A percentile compares a stretch with the other conserved stretches of the same genome.
Conservation (phyloP, 768 basidiomycete genomes). For the Amylocystis lapponica region DNA sequence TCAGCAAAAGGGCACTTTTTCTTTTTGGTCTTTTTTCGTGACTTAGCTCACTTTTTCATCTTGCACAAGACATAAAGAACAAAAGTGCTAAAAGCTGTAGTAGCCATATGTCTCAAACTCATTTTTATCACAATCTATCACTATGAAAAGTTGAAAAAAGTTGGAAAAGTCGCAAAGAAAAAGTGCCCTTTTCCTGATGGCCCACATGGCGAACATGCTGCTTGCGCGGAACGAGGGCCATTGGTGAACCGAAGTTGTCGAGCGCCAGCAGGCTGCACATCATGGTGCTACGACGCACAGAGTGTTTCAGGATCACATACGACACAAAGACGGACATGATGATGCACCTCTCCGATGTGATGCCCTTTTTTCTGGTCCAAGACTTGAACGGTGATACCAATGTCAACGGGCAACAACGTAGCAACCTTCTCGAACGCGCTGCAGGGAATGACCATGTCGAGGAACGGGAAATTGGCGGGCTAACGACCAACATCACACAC, state of each 20-base stretch:
- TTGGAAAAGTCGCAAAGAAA: too few species aligned
- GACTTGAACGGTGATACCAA: slow-evolving; percentile 17
- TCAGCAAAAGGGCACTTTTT: too few species aligned
- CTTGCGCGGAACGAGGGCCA: slow-evolving; percentile 7
- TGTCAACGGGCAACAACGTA: slow-evolving; percentile 3
- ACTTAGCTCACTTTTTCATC: too few species aligned
- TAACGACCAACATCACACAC: background rate
- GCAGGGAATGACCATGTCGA: background rate
- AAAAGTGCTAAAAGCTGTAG: too few species aligned
- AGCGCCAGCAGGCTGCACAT: slow-evolving; percentile 16
- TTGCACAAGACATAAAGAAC: too few species aligned
- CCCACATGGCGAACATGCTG: slow-evolving; percentile 5
- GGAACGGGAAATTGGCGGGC: background rate
- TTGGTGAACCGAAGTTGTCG: slow-evolving; percentile 14
- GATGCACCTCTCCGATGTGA: slow-evolving; percentile 10
- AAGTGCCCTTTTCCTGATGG: too few species aligned
- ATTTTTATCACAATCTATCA: too few species aligned
- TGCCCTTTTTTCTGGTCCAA: slow-evolving; percentile 14
- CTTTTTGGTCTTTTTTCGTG: too few species aligned
- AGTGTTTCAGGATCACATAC: background rate
- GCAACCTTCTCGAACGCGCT: background rate
- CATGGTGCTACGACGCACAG: slow-evolving; percentile 7
- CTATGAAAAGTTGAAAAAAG: too few species aligned
- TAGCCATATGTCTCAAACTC: too few species aligned
- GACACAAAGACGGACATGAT: too few species aligned